phyloP scores from a whole-genome alignment of 106 monocot genomes.

The Phalaenopsis aphrodite region DNA sequence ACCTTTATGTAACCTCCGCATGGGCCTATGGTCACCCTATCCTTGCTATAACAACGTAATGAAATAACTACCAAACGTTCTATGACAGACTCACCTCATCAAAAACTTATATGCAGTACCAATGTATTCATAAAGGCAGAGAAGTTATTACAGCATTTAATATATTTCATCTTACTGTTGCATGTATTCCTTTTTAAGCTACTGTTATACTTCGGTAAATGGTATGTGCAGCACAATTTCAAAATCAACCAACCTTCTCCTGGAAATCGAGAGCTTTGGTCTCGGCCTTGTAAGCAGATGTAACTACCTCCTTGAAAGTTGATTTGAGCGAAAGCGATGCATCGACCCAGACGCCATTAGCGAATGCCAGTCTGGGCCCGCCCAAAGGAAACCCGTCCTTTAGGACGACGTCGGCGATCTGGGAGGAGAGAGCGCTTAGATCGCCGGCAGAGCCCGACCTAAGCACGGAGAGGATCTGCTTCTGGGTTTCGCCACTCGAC shows the following conservation, averaged over 20 bases:
- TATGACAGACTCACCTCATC: too few species aligned
- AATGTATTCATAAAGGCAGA: too few species aligned
- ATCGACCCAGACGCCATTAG: slow-evolving; percentile 69
- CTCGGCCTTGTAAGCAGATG: slow-evolving; percentile 36
- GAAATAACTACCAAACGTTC: too few species aligned
- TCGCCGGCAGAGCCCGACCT: slow-evolving; percentile 15
- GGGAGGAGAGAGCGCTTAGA: slow-evolving; percentile 39
- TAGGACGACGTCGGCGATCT: slow-evolving; percentile 39
- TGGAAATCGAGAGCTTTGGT: slow-evolving; percentile 56
- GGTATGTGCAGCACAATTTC: too few species aligned
- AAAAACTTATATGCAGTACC: too few species aligned
- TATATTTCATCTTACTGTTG: too few species aligned
- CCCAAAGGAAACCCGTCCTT: slow-evolving; percentile 47
- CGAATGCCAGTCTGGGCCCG: slow-evolving; percentile 50
- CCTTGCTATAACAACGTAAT: too few species aligned
- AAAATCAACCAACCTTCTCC: slow-evolving; percentile 31
- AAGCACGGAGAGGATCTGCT: slow-evolving; percentile 37
- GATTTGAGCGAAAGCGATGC: slow-evolving; percentile 28
- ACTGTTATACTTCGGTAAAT: too few species aligned
- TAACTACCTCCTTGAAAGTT: slow-evolving; percentile 32
- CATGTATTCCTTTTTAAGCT: too few species aligned
- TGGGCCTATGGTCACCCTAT: too few species aligned
- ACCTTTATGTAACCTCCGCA: too few species aligned
- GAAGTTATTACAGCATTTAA: too few species aligned
- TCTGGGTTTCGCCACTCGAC: slow-evolving; percentile 32